Evolutionary conservation across 495 filamentous ascomycete species (phyloP).

Genomic region (Tuber magnatum): DNA sequence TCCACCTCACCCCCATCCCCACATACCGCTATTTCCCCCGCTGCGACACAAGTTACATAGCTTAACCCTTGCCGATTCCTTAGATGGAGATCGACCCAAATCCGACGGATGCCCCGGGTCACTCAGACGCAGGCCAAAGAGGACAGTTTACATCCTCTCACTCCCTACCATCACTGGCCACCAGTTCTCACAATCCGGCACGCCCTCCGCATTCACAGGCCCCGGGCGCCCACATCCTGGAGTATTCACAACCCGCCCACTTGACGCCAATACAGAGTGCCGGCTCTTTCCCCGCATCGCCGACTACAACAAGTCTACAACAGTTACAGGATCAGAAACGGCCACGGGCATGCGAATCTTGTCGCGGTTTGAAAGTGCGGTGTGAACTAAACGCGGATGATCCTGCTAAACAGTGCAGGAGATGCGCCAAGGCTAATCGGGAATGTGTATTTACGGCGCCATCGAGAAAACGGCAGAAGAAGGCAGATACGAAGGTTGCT

Average conservation of each 20-base stretch:
- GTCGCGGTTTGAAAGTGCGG: constrained; percentile 79
- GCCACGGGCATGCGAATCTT: constrained; percentile 86
- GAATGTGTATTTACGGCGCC: constrained; percentile 75
- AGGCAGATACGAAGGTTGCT: constrained; percentile 82
- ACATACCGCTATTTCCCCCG: not conserved
- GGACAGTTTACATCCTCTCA: not conserved
- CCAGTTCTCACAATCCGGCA: not conserved
- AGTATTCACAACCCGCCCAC: constrained; percentile 9
- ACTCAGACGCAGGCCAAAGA: not conserved
- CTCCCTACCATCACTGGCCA: not conserved
- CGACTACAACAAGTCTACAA: not conserved
- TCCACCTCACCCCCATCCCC: not conserved
- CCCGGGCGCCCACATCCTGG: constrained; percentile 1
- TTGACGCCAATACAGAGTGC: constrained; percentile 9
- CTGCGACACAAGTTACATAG: not conserved
- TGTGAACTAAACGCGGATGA: constrained; percentile 67
- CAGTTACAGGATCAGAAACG: constrained; percentile 57
- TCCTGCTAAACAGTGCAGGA: constrained; percentile 62
- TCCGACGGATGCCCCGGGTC: not conserved
- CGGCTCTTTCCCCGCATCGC: constrained; percentile 5
- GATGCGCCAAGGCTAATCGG: constrained; percentile 76
- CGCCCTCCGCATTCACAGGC: not conserved
- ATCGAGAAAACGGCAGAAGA: constrained; percentile 82
- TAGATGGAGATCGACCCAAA: not conserved
- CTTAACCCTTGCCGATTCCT: not conserved